Evolutionary conservation across 495 filamentous ascomycete genomes (phyloP).

Genomic region (Penicillium pancosmium): DNA sequence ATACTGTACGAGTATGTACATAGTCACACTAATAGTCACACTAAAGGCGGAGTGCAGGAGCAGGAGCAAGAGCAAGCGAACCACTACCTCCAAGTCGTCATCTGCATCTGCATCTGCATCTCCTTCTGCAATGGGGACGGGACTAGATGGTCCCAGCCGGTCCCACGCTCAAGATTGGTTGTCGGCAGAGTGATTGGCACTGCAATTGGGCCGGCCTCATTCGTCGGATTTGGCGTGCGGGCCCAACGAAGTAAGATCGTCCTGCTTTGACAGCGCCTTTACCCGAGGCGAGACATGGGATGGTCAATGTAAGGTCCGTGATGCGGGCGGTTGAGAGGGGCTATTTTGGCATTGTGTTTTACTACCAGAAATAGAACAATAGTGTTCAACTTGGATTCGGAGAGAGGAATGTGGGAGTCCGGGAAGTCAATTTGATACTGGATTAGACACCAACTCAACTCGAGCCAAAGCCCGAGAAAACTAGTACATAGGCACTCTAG

Average conservation of each 20-base stretch:
- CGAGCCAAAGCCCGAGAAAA: too few relatives aligned
- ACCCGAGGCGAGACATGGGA: neutral
- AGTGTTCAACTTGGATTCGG: too few relatives aligned
- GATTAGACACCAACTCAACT: too few relatives aligned
- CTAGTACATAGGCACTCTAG: too few relatives aligned
- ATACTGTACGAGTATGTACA: too few relatives aligned
- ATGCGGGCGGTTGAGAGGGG: neutral
- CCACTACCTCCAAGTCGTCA: too few relatives aligned
- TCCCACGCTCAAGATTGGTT: neutral
- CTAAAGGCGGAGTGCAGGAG: neutral
- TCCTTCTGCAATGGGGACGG: neutral
- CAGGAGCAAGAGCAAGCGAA: neutral
- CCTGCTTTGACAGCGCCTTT: conserved; percentile 1
- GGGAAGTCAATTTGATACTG: neutral
- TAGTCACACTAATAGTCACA: neutral
- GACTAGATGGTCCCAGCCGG: neutral
- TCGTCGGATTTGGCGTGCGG: neutral
- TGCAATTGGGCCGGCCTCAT: neutral
- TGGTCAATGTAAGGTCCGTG: neutral
- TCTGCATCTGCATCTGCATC: too few relatives aligned
- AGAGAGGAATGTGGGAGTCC: neutral
- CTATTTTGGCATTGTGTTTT: too few relatives aligned
- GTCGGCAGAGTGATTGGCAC: neutral
- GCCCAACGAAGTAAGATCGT: conserved; percentile 6
- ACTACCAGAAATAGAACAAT: too few relatives aligned